Evolutionary conservation across 768 basidiomycete species (phyloP).

Genomic region (Leccinellum rugosiceps): DNA sequence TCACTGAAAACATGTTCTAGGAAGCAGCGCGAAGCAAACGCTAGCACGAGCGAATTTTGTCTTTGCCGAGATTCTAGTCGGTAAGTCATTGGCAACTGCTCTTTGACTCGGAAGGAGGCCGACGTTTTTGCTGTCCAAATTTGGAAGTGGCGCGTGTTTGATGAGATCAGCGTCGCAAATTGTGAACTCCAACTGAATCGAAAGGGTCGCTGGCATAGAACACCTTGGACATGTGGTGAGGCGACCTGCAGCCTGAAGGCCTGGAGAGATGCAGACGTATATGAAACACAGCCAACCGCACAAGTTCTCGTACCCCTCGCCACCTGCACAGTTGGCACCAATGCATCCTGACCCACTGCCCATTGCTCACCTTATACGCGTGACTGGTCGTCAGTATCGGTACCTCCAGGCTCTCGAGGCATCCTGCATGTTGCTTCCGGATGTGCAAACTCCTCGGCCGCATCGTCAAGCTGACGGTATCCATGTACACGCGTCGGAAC

Average conservation of each 20-base stretch:
- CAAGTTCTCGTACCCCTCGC: neutral
- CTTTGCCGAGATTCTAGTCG: too few species aligned
- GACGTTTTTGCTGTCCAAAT: too few species aligned
- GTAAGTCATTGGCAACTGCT: too few species aligned
- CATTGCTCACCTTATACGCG: conserved; percentile 6
- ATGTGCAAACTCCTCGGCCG: conserved; percentile 13
- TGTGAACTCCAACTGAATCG: too few species aligned
- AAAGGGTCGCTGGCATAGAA: too few species aligned
- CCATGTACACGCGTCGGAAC: conserved; percentile 8
- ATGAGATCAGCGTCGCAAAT: neutral
- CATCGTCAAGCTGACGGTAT: conserved; percentile 7
- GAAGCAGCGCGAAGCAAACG: neutral
- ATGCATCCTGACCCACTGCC: conserved; percentile 6
- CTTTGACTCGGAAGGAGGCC: too few species aligned
- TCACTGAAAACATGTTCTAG: neutral
- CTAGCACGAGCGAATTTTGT: neutral
- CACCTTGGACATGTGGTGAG: neutral
- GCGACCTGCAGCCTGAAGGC: neutral
- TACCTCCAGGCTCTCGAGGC: neutral
- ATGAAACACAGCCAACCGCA: conserved; percentile 6
- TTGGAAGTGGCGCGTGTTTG: neutral
- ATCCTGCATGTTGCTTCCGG: conserved; percentile 7
- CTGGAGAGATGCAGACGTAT: neutral
- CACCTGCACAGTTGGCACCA: neutral
- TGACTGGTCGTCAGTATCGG: neutral